phyloP scores from a whole-genome alignment of 2,329 filamentous ascomycete genomes.

The Fusarium pseudoanthophilum region DNA sequence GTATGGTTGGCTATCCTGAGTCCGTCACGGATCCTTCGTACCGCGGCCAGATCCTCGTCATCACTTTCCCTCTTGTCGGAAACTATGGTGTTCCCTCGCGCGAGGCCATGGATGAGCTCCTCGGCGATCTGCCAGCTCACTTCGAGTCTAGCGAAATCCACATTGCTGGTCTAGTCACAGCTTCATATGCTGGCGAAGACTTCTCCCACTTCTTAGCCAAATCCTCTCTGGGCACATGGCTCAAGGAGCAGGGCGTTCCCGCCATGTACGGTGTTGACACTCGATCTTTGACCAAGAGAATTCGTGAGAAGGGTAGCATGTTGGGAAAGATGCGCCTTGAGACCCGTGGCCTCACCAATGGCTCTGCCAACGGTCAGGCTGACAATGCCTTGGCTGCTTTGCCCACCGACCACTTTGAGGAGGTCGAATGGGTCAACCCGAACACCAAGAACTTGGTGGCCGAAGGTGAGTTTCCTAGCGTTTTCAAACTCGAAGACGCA shows the following conservation, averaged over 20 bases:
- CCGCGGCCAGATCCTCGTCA: slow-evolving; percentile 92
- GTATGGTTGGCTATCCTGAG: slow-evolving; percentile 99
- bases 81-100: slow-evolving; percentile 97
- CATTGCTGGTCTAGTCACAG: slow-evolving; percentile 89
- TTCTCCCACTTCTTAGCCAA: slow-evolving; percentile 93
- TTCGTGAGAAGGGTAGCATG: slow-evolving; percentile 95
- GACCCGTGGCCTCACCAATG: slow-evolving; percentile 59
- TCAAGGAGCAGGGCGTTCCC: slow-evolving; percentile 94
- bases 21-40: slow-evolving; percentile 89
- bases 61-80: slow-evolving; percentile 94
- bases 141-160: slow-evolving; percentile 96
- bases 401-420: slow-evolving; percentile 70
- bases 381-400: slow-evolving; percentile 37
- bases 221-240: slow-evolving; percentile 92
- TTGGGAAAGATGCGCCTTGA: slow-evolving; percentile 87
- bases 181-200: slow-evolving; percentile 92
- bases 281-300: slow-evolving; percentile 90
- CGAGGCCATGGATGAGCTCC: slow-evolving; percentile 83
- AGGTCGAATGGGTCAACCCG: slow-evolving; percentile 89
- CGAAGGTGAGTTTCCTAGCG: slow-evolving; percentile 76
- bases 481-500: slow-evolving; percentile 35
- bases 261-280: slow-evolving; percentile 97
- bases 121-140: slow-evolving; percentile 87
- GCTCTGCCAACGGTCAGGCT: slow-evolving; percentile 50
- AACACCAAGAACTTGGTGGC: slow-evolving; percentile 93